Conservation (phyloP, 495 filamentous ascomycete species). For the Lepidopterella palustris region DNA sequence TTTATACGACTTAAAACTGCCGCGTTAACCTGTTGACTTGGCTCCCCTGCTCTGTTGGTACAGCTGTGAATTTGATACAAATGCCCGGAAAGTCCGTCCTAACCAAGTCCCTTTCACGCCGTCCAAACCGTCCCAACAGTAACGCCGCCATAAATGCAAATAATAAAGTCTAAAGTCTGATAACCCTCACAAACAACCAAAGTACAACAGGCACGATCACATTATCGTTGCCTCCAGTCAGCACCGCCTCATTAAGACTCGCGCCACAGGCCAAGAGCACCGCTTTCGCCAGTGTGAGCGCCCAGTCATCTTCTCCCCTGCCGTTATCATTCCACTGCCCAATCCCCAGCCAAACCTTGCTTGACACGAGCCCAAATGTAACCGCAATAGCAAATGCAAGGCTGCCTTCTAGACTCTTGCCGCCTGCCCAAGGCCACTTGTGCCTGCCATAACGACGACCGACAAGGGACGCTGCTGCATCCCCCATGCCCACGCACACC, state of each 20-base stretch:
- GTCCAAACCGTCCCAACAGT: background rate
- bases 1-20: background rate
- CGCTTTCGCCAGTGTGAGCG: conserved; percentile 46
- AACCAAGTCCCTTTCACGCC: too few relatives aligned
- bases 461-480: conserved; percentile 88
- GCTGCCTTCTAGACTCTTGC: conserved; percentile 90
- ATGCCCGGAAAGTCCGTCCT: too few relatives aligned
- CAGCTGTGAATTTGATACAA: too few relatives aligned
- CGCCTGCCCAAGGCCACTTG: conserved; percentile 96
- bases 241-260: conserved; percentile 86
- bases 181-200: conserved; percentile 79
- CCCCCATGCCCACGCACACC: conserved; percentile 89
- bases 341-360: conserved; percentile 64
- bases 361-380: conserved; percentile 61
- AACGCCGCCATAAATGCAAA: background rate
- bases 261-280: conserved; percentile 67
- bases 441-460: conserved; percentile 77
- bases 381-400: conserved; percentile 79
- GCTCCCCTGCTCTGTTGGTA: background rate
- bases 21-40: background rate
- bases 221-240: conserved; percentile 98
- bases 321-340: conserved; percentile 59
- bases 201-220: conserved; percentile 92
- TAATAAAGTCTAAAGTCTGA: conserved; percentile 49
- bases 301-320: conserved; percentile 28